These are phyloP conservation scores for Berberis vulgaris DNA, from an alignment of 164 flowering plant species.

Conservation along the genomic window DNA sequence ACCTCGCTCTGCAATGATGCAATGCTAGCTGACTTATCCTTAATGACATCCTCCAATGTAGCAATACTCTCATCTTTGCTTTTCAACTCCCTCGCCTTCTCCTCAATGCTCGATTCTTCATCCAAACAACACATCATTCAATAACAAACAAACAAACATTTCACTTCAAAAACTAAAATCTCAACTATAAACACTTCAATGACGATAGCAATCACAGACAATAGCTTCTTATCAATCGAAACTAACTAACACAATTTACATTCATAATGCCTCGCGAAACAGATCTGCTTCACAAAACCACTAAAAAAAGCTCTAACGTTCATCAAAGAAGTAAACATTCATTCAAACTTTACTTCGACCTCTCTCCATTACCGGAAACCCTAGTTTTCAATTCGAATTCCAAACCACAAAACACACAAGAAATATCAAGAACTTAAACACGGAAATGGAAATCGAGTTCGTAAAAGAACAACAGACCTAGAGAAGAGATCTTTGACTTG, in stretches of 20 bases:
- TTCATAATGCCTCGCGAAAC: no score
- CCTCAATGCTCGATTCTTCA: slow-evolving; percentile 50
- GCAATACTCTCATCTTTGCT: slow-evolving; percentile 50
- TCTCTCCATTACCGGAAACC: no score
- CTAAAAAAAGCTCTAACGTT: no score
- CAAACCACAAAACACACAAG: not conserved
- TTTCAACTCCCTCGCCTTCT: slow-evolving; percentile 42
- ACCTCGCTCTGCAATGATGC: slow-evolving; percentile 44
- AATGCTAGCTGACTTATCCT: slow-evolving; percentile 45
- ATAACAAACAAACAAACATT: not conserved
- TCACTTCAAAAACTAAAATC: not conserved
- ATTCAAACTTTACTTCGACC: no score
- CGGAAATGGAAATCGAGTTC: not conserved
- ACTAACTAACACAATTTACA: no score
- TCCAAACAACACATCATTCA: not conserved
- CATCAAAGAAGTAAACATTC: no score
- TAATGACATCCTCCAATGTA: slow-evolving; percentile 44
- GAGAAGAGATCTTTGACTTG: slow-evolving; percentile 25
- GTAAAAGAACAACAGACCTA: slow-evolving; percentile 21
- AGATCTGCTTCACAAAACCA: no score
- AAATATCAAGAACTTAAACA: slow-evolving; percentile 1
- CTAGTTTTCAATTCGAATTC: not conserved
- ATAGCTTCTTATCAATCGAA: no score
- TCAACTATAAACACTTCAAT: not conserved
- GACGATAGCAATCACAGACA: no score